Conservation (phyloP, 2,329 filamentous ascomycete genomes). For the Mycosphaerella sp. region DNA sequence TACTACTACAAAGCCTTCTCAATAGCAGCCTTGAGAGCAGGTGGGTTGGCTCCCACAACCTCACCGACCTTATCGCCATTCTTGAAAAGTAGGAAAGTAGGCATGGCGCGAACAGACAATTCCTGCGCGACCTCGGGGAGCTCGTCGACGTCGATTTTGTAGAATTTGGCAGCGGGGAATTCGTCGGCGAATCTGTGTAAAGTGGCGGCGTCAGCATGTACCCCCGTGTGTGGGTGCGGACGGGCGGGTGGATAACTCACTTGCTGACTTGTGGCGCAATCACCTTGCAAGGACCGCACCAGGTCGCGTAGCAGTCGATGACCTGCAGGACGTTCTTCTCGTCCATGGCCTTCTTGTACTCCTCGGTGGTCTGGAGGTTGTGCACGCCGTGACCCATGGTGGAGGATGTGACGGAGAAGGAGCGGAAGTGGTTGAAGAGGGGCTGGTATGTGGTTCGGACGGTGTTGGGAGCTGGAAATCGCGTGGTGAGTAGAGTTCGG, state of each 20-base stretch:
- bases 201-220: not conserved
- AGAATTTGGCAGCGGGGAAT: conserved; percentile 62
- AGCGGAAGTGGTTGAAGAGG: conserved; percentile 22
- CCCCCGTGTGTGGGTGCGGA: conserved; percentile 5
- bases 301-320: conserved; percentile 80
- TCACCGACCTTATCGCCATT: conserved; percentile 64
- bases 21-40: conserved; percentile 54
- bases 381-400: conserved; percentile 41
- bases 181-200: conserved; percentile 52
- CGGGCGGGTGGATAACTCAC: conserved; percentile 8
- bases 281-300: conserved; percentile 93
- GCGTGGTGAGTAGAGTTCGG: conserved; percentile 42
- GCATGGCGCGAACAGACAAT: conserved; percentile 82
- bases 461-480: conserved; percentile 22
- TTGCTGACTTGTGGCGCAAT: conserved; percentile 70
- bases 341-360: conserved; percentile 53
- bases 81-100: conserved; percentile 83
- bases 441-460: conserved; percentile 21
- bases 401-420: conserved; percentile 40
- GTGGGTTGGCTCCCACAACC: conserved; percentile 75
- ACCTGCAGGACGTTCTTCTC: conserved; percentile 58
- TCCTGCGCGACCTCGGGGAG: conserved; percentile 68
- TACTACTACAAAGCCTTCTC: conserved; percentile 27
- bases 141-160: conserved; percentile 88
- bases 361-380: conserved; percentile 51